These are phyloP conservation scores for Puccinia brachypodii DNA, from an alignment of 1,284 basidiomycete species.

Conservation along the genomic window DNA sequence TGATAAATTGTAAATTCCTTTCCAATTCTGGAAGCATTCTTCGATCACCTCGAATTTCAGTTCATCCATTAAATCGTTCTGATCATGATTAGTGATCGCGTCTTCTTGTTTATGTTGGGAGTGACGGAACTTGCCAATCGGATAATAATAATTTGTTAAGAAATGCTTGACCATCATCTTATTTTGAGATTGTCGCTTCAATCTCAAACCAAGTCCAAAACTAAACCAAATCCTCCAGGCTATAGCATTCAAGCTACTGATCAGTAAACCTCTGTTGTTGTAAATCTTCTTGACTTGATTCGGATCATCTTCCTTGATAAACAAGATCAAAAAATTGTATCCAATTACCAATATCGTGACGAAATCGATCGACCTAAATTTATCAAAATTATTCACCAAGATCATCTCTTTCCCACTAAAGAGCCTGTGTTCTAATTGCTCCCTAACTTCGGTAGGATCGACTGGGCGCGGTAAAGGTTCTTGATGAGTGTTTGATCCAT, in stretches of 20 bases:
- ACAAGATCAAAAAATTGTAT: constrained; percentile 63
- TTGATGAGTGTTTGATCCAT: constrained; percentile 14
- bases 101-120: neutral
- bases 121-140: constrained; percentile 53
- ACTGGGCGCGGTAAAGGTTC: neutral
- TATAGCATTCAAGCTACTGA: constrained; percentile 80
- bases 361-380: constrained; percentile 72
- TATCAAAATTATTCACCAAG: constrained; percentile 76
- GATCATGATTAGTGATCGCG: constrained; percentile 5
- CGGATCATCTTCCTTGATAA: constrained; percentile 60
- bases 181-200: constrained; percentile 77
- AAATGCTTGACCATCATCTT: constrained; percentile 93
- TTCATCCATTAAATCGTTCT: constrained; percentile 49
- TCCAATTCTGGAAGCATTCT: constrained; percentile 95
- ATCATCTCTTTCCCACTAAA: constrained; percentile 80
- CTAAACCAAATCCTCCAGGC: constrained; percentile 85
- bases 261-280: constrained; percentile 51
- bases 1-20: constrained; percentile 85
- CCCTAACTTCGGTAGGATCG: constrained; percentile 61
- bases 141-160: constrained; percentile 74
- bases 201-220: constrained; percentile 77
- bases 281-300: neutral
- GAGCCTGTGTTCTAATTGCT: constrained; percentile 85
- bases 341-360: constrained; percentile 65
- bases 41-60: constrained; percentile 70